Evolutionary conservation across 2,329 filamentous ascomycete species (phyloP).

Genomic region (Eutypa lata): DNA sequence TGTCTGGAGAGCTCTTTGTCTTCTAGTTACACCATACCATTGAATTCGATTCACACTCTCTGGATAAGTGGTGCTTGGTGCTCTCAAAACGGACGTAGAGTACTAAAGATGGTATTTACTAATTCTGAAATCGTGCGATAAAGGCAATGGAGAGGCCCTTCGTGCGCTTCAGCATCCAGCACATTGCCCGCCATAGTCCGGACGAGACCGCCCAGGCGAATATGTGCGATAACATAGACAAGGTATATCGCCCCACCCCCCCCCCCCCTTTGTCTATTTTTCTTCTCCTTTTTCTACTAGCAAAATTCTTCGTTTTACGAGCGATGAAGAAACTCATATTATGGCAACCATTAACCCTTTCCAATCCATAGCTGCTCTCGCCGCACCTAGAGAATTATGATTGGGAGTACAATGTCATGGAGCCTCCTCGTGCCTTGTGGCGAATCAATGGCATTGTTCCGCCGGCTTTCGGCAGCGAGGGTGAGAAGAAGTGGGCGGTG

Average conservation of each 20-base stretch:
- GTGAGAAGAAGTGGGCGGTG: not conserved
- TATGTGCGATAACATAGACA: not conserved
- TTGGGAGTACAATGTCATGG: not conserved
- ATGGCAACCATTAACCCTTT: not conserved
- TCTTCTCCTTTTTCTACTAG: not conserved
- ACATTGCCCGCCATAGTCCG: conserved; percentile 8
- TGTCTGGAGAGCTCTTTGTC: too few species aligned
- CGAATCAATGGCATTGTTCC: not conserved
- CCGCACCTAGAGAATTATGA: not conserved
- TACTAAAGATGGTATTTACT: too few species aligned
- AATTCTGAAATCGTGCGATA: too few species aligned
- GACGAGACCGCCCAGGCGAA: not conserved
- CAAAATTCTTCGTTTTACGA: too few species aligned
- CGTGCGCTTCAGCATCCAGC: conserved; percentile 12
- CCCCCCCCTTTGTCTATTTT: not conserved
- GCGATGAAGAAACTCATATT: too few species aligned
- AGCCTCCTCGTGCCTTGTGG: not conserved
- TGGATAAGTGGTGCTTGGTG: too few species aligned
- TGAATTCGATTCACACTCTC: too few species aligned
- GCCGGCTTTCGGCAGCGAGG: not conserved
- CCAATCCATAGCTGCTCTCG: not conserved
- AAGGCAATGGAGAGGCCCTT: conserved; percentile 8
- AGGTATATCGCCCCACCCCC: not conserved
- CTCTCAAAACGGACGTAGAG: too few species aligned
- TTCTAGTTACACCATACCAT: too few species aligned